Evolutionary conservation across 164 flowering plant genomes (phyloP).

Genomic region (Nymphaea colorata): DNA sequence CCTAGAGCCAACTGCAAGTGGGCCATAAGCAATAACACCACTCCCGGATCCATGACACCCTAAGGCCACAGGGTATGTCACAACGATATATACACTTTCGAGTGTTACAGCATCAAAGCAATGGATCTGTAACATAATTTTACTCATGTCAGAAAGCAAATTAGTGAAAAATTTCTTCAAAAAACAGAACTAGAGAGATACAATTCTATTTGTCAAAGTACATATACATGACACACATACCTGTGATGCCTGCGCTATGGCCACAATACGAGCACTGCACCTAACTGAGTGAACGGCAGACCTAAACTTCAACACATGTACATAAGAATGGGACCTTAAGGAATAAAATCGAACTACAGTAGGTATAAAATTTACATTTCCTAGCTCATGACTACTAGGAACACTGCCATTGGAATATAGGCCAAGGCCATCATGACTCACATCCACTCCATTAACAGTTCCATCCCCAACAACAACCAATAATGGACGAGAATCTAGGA

Average conservation of each 20-base stretch:
- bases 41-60: slow-evolving; percentile 33
- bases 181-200: background rate
- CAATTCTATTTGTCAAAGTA: background rate
- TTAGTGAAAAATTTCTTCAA: background rate
- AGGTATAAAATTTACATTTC: slow-evolving; percentile 28
- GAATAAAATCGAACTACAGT: slow-evolving; percentile 60
- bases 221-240: slow-evolving; percentile 16
- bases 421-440: slow-evolving; percentile 22
- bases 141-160: background rate
- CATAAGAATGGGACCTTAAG: slow-evolving; percentile 56
- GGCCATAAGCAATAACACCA: slow-evolving; percentile 45
- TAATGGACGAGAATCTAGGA: slow-evolving; percentile 49
- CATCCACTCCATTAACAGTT: slow-evolving; percentile 19
- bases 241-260: slow-evolving; percentile 65
- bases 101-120: slow-evolving; percentile 62
- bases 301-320: slow-evolving; percentile 55
- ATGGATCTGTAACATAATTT: slow-evolving; percentile 44
- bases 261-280: slow-evolving; percentile 68
- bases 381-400: slow-evolving; percentile 19
- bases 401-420: slow-evolving; percentile 22
- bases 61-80: slow-evolving; percentile 46
- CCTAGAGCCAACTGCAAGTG: slow-evolving; percentile 76
- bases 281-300: slow-evolving; percentile 56
- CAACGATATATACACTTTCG: slow-evolving; percentile 56
- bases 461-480: slow-evolving; percentile 54